phyloP scores from a whole-genome alignment of 805 yeast species.

The Metschnikowia henanensis region DNA sequence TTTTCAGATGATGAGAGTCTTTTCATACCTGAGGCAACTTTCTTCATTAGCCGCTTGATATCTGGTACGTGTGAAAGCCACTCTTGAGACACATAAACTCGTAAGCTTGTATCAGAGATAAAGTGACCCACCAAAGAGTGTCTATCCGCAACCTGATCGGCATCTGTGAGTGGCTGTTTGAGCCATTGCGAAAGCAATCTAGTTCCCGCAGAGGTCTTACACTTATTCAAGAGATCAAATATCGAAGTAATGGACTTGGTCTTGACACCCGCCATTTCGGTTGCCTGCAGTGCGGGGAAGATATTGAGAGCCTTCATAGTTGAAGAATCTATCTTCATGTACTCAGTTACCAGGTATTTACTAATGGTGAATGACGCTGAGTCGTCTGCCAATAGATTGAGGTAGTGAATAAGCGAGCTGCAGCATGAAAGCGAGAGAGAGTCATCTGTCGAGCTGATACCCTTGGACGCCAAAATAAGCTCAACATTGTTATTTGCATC shows the following conservation, averaged over 20 bases:
- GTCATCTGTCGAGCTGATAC: constrained; percentile 45
- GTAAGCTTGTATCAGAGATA: constrained; percentile 64
- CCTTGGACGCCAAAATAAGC: constrained; percentile 54
- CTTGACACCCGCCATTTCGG: constrained; percentile 19
- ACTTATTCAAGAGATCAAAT: constrained; percentile 81
- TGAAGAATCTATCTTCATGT: constrained; percentile 87
- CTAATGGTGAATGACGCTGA: constrained; percentile 58
- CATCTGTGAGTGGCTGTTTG: constrained; percentile 86
- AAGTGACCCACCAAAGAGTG: constrained; percentile 75
- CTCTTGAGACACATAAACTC: constrained; percentile 66
- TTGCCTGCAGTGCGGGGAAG: constrained; percentile 51
- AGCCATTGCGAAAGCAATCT: constrained; percentile 91
- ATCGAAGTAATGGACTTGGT: constrained; percentile 47
- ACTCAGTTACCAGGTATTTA: constrained; percentile 72
- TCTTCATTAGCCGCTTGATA: constrained; percentile 70
- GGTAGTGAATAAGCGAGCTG: constrained; percentile 67
- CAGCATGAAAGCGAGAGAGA: constrained; percentile 59
- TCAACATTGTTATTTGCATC: constrained; percentile 33
- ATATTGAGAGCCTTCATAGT: constrained; percentile 87
- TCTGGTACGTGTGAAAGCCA: constrained; percentile 80
- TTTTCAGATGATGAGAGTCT: constrained; percentile 34
- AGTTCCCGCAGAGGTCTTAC: constrained; percentile 89
- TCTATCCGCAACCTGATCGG: constrained; percentile 58
- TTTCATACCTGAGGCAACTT: constrained; percentile 43
- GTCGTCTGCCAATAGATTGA: constrained; percentile 61